phyloP scores from a whole-genome alignment of 768 basidiomycete species.

The Cystofilobasidium capitatum region DNA sequence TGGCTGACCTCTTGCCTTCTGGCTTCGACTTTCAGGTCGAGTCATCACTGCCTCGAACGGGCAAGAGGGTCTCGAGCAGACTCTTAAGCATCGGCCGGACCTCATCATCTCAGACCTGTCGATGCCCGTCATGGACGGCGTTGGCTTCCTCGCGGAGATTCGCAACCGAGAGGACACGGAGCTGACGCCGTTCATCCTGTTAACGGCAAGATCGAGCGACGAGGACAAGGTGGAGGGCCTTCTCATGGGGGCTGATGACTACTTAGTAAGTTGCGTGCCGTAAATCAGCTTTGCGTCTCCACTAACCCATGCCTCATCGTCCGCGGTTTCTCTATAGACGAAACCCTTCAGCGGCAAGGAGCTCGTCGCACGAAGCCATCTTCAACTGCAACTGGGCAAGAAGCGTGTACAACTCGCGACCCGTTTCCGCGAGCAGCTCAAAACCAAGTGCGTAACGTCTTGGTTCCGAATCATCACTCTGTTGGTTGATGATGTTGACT shows the following conservation, averaged over 20 bases:
- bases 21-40: no score
- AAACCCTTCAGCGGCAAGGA: constrained; percentile 44
- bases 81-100: constrained; percentile 31
- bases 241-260: constrained; percentile 38
- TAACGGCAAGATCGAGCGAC: constrained; percentile 36
- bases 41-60: constrained; percentile 34
- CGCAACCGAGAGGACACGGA: constrained; percentile 21
- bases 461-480: not conserved
- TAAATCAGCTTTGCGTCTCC: not conserved
- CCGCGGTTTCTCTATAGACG: not conserved
- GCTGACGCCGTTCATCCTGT: constrained; percentile 37
- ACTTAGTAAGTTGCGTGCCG: not conserved
- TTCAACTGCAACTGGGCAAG: not conserved
- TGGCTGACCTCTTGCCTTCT: no score
- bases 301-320: not conserved
- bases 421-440: not conserved
- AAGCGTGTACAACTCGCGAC: not conserved
- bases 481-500: not conserved
- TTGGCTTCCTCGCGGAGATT: constrained; percentile 35
- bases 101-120: constrained; percentile 35
- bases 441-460: constrained; percentile 6
- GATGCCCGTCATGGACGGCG: constrained; percentile 38
- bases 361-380: constrained; percentile 39
- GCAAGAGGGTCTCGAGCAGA: constrained; percentile 19
- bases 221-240: constrained; percentile 41